phyloP scores from a whole-genome alignment of 306 rosid genomes.

The Pyrus communis region DNA sequence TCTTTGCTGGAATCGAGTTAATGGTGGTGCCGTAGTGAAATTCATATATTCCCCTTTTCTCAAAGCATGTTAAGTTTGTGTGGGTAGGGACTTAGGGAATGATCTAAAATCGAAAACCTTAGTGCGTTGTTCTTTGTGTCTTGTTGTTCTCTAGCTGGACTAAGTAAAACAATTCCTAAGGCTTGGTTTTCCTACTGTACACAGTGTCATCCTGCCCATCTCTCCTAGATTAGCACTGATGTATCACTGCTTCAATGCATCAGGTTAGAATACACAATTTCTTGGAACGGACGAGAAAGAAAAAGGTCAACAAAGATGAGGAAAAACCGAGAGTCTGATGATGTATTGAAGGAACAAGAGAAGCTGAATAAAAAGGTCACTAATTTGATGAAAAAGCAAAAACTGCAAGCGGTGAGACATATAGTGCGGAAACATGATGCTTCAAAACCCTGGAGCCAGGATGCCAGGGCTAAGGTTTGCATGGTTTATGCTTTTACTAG shows the following conservation, averaged over 20 bases:
- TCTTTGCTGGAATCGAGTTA: background rate
- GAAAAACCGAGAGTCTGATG: conserved; percentile 28
- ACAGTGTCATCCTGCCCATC: background rate
- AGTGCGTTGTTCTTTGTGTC: background rate
- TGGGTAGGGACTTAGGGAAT: background rate
- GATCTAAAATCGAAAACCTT: background rate
- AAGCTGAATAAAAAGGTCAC: conserved; percentile 68
- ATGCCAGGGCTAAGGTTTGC: conserved; percentile 63
- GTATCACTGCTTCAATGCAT: conserved; percentile 18
- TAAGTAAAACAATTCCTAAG: conserved; percentile 8
- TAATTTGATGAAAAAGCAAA: conserved; percentile 70
- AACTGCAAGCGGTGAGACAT: conserved; percentile 47
- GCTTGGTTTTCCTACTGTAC: conserved; percentile 1
- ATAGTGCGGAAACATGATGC: conserved; percentile 43
- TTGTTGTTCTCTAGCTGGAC: conserved; percentile 11
- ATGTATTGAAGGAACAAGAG: conserved; percentile 37
- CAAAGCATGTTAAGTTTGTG: background rate
- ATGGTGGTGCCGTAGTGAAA: background rate
- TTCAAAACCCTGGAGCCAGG: conserved; percentile 65
- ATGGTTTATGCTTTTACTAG: conserved; percentile 6
- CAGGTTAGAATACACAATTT: conserved; percentile 82
- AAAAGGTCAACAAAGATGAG: conserved; percentile 34
- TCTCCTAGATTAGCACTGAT: conserved; percentile 18
- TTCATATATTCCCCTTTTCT: background rate
- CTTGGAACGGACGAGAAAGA: conserved; percentile 56